phyloP scores from a whole-genome alignment of 768 basidiomycete species.

The Leccinum disarticulatum region DNA sequence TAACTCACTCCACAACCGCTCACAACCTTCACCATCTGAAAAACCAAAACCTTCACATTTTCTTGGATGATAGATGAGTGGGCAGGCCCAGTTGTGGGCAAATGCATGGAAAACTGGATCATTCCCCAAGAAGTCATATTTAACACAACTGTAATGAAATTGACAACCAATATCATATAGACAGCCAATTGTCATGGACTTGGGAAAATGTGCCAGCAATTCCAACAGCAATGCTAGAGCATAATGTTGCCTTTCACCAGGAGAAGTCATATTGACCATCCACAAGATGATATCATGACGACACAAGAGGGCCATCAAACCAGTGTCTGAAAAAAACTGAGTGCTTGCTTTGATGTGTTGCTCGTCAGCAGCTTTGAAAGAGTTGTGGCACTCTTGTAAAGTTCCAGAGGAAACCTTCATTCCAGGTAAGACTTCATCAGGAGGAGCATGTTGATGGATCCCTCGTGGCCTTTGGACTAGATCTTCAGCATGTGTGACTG shows the following conservation, averaged over 20 bases:
- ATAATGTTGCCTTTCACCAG: neutral
- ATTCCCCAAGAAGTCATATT: neutral
- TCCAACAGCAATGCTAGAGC: neutral
- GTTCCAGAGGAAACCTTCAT: too few relatives aligned
- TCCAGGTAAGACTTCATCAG: too few relatives aligned
- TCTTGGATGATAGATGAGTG: too few relatives aligned
- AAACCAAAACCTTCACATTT: too few relatives aligned
- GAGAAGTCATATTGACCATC: neutral
- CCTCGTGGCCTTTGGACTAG: too few relatives aligned
- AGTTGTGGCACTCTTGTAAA: too few relatives aligned
- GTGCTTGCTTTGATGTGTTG: too few relatives aligned
- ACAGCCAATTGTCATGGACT: neutral
- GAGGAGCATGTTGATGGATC: too few relatives aligned
- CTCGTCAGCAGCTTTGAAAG: too few relatives aligned
- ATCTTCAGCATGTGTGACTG: too few relatives aligned
- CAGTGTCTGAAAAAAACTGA: too few relatives aligned
- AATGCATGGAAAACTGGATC: neutral
- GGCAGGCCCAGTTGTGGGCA: neutral
- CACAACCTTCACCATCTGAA: neutral
- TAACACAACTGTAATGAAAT: neutral
- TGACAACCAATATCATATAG: neutral
- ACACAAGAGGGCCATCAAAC: too few relatives aligned
- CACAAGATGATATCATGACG: neutral
- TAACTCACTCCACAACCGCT: neutral
- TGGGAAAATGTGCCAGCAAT: neutral